Conservation (phyloP, 1,139 yeast genomes). For the Keqinozyma sinolaborantium region DNA sequence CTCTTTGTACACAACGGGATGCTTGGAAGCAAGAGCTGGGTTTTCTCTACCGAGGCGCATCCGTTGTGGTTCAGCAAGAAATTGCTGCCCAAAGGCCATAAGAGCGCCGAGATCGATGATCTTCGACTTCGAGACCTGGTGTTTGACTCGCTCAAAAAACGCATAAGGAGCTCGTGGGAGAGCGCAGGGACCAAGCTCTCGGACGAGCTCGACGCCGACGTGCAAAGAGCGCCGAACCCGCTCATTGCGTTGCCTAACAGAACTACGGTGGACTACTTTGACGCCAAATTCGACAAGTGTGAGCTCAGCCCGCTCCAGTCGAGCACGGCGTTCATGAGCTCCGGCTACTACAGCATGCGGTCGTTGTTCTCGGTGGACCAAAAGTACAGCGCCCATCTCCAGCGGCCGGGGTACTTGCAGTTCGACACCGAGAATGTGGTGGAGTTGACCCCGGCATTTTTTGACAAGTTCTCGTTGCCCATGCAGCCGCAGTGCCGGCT, state of each 20-base stretch:
- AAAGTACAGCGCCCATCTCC: constrained; percentile 27
- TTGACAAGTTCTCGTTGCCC: constrained; percentile 25
- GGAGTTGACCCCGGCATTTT: constrained; percentile 29
- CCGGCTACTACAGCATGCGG: constrained; percentile 34
- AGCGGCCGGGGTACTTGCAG: constrained; percentile 30
- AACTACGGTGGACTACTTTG: neutral
- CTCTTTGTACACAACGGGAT: constrained; percentile 35
- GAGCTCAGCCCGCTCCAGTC: constrained; percentile 27
- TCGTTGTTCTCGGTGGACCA: constrained; percentile 40
- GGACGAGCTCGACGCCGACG: neutral
- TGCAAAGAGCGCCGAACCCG: neutral
- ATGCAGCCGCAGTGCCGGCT: constrained; percentile 20
- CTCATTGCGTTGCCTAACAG: neutral
- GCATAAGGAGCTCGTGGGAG: neutral
- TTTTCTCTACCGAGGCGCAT: constrained; percentile 93
- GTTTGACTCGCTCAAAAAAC: neutral
- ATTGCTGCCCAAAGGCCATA: constrained; percentile 1
- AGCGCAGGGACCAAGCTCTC: neutral
- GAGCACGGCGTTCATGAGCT: constrained; percentile 17
- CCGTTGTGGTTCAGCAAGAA: constrained; percentile 66
- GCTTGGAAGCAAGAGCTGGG: constrained; percentile 47
- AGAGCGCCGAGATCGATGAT: neutral
- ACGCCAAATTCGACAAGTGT: constrained; percentile 21
- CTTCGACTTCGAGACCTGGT: neutral
- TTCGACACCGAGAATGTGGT: constrained; percentile 22